Evolutionary conservation across 2,329 filamentous ascomycete species (phyloP).

Genomic region (Scytalidium lignicola): DNA sequence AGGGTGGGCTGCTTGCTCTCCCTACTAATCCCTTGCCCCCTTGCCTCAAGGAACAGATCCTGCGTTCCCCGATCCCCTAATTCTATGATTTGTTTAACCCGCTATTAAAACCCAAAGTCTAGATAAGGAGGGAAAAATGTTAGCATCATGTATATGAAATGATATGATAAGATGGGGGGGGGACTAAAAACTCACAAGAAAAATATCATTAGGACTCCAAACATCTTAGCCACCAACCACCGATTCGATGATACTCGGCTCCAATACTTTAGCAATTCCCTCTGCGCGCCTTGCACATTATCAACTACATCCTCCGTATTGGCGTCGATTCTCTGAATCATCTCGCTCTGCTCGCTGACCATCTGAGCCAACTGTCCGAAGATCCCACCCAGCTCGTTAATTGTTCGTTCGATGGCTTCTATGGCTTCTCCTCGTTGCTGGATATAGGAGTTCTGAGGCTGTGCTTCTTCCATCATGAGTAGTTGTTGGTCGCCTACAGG

Average conservation of each 20-base stretch:
- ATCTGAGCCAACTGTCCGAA: constrained; percentile 94
- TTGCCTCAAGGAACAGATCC: neutral
- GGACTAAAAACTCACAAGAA: constrained; percentile 53
- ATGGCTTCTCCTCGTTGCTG: constrained; percentile 93
- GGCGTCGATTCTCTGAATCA: constrained; percentile 95
- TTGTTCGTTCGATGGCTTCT: constrained; percentile 93
- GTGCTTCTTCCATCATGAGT: constrained; percentile 88
- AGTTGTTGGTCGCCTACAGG: constrained; percentile 83
- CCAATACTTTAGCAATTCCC: constrained; percentile 97
- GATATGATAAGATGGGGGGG: neutral
- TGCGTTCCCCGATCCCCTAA: neutral
- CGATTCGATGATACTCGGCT: constrained; percentile 87
- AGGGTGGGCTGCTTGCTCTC: no score
- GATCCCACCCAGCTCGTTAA: constrained; percentile 83
- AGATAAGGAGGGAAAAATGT: neutral
- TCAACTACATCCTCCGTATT: constrained; percentile 98
- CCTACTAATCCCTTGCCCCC: no score
- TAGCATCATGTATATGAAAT: constrained; percentile 2
- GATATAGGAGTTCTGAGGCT: constrained; percentile 81
- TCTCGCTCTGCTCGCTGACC: constrained; percentile 96
- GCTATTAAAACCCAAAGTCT: constrained; percentile 27
- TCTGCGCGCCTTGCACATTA: constrained; percentile 94
- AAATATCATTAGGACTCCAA: constrained; percentile 92
- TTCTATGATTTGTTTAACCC: constrained; percentile 8
- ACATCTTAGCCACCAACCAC: constrained; percentile 88